A percentile compares a stretch with the other conserved stretches of the same genome.
Evolutionary conservation across 2,329 filamentous ascomycete species (phyloP).

Genomic region (Aspergillus eucalypticola): DNA sequence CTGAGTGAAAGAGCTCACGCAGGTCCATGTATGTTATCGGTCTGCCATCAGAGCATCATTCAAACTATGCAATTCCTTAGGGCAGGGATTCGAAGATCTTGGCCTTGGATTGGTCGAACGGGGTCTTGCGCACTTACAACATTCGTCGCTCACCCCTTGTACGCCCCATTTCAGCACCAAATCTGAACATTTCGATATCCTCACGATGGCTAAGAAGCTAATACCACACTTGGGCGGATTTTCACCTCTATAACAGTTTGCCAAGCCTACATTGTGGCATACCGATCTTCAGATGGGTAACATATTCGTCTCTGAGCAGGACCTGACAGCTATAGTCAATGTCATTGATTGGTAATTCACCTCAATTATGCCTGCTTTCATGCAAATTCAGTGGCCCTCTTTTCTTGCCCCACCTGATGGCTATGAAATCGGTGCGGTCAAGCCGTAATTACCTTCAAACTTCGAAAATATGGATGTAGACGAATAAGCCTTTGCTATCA

Average conservation of each 20-base stretch:
- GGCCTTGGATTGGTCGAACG: conserved; percentile 10
- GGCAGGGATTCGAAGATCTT: conserved; percentile 13
- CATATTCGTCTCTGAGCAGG: conserved; percentile 22
- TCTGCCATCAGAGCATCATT: not conserved
- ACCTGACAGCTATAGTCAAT: conserved; percentile 18
- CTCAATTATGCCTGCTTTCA: conserved; percentile 23
- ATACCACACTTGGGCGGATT: conserved; percentile 9
- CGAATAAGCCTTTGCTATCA: conserved; percentile 20
- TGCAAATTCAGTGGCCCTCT: conserved; percentile 18
- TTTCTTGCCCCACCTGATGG: conserved; percentile 21
- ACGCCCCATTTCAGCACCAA: conserved; percentile 15
- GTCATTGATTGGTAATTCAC: conserved; percentile 27
- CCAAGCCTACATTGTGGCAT: conserved; percentile 22
- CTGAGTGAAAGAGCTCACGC: conserved; percentile 2
- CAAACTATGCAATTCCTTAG: not conserved
- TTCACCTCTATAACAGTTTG: conserved; percentile 2
- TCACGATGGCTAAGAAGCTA: conserved; percentile 7
- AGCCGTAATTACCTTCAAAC: conserved; percentile 22
- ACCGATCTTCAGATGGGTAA: conserved; percentile 25
- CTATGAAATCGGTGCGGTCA: conserved; percentile 19
- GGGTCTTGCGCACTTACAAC: conserved; percentile 12
- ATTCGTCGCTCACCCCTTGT: conserved; percentile 6
- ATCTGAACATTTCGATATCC: conserved; percentile 11
- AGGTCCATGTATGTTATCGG: conserved; percentile 19
- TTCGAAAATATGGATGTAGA: conserved; percentile 21